Base-by-base conservation (phyloP, 495 filamentous ascomycete species). In the Penicillium waksmanii region DNA sequence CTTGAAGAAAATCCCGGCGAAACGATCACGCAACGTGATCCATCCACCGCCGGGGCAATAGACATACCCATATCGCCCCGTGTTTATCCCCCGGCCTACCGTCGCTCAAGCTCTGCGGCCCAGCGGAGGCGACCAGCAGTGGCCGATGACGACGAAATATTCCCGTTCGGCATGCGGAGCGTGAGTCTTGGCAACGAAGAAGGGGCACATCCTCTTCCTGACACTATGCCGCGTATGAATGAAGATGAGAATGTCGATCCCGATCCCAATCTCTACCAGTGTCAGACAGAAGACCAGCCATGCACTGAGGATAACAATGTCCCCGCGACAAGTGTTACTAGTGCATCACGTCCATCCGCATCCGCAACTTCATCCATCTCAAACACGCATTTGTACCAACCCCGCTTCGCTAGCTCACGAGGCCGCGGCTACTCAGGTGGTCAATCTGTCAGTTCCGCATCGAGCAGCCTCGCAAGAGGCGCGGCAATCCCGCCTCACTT, bases 61-160 rank as follows among this genome's bases (percentile, higher is more conserved):
- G 87, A 92, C 54, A 96, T 96, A 21, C 92, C 92, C 1, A 87
- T 86, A 1, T 94, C 91, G 1, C 90, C 92, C 3, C 79, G 87
- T 5, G 75, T 74, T 40, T 90, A 76, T 66, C 75, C 82, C 49
- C 84, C 85, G 33, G 74, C 81, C 55, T 82, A 78, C 53, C 85
- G 92, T 33, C 81, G 90, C 46, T 87, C 91, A 17, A 93, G 87
- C 72, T 96, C 91, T 23, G 89, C 87, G 11, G 88, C 88, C n/a
- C 88, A 91, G 60, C 85, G 86, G 60, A 80, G 85, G 53, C 83
- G 85, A 15, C 67, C 65, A 5, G 52, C 75, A 34, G 67, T 70
- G 38, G 68, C 82, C 2, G 90, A 92, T 33, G 82, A 86, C 15
- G 82, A 83, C 27, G 85, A 89, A 34, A 72, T 87, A 8, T 80